These are phyloP conservation scores for Fusarium setosum DNA, from an alignment of 2,329 filamentous ascomycete species.

Conservation along the genomic window DNA sequence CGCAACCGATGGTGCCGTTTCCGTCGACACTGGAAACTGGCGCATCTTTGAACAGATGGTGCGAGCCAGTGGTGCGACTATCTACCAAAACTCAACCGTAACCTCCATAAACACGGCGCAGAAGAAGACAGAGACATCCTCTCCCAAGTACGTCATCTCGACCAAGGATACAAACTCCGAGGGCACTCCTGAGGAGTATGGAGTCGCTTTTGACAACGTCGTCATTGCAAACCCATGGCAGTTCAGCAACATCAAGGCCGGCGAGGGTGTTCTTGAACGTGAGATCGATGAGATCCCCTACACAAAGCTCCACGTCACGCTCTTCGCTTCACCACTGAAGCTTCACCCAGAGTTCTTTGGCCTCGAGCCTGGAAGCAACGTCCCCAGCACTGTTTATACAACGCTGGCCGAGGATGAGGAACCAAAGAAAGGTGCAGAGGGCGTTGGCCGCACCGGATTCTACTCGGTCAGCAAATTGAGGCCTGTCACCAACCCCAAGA, in stretches of 20 bases:
- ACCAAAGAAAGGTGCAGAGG: conserved; percentile 61
- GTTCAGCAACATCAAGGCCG: conserved; percentile 75
- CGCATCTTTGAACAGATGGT: conserved; percentile 91
- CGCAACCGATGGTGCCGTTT: conserved; percentile 85
- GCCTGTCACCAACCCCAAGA: conserved; percentile 70
- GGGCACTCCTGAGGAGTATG: conserved; percentile 52
- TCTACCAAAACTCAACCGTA: conserved; percentile 77
- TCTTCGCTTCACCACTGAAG: conserved; percentile 82
- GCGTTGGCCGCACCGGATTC: conserved; percentile 81
- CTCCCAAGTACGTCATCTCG: conserved; percentile 60
- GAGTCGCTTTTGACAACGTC: conserved; percentile 78
- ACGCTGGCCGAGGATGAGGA: conserved; percentile 75
- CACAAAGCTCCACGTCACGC: conserved; percentile 86
- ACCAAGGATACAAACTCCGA: conserved; percentile 44
- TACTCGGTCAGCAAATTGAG: conserved; percentile 85
- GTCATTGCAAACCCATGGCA: conserved; percentile 88
- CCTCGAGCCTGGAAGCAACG: conserved; percentile 63
- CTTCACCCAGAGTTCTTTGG: conserved; percentile 81
- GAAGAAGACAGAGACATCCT: conserved; percentile 52
- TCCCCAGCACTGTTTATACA: conserved; percentile 84
- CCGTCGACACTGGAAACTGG: conserved; percentile 90
- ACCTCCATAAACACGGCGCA: conserved; percentile 65
- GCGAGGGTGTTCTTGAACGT: conserved; percentile 74
- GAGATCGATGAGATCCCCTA: conserved; percentile 86
- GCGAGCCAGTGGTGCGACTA: conserved; percentile 67